Evolutionary conservation across 306 rosid genomes (phyloP), one percentile per base, ranked within the genome.

Genomic region (Vigna hirtella): DNA sequence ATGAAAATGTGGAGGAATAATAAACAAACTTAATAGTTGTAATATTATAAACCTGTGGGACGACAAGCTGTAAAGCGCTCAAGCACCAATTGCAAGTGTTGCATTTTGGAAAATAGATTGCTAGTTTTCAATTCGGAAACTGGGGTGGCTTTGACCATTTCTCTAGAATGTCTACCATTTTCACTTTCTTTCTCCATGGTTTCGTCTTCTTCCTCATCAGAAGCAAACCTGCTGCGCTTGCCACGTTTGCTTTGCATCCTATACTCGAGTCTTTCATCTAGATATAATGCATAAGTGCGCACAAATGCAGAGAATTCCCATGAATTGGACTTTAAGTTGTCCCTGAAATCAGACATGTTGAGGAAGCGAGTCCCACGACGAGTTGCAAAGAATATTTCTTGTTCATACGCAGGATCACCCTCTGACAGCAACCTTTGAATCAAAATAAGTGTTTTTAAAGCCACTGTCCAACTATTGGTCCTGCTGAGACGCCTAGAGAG

Each of bases 31-130:
- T 66, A 30, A 40, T 66, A 52, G 38, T 40, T 64, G 0, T 47
- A 43, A 20, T 22, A 1, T 28, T 15, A 13, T 77, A 43, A 83
- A 93, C 98, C 98, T 90, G 94, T 87, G 49, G 99, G 99, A 36
- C 97, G 99, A 79, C 96, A 89, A 40, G 97, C 93, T 69, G 90
- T 56, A 67, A 95, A 88, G 8, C 98, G 93, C 71, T 91, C 94
- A 26, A 95, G 93, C 76, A 95, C 87, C 77, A 89, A 81, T 20
- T 91, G 97, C 85, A 95, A 79, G 81, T 93, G 99, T 43, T 91
- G 98, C 84, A 83, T 84, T 83, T 78, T 87, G 7, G 94, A 87
- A 77, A 95, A 93, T 18, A 95, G 30, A 10, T 78, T 83, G 3
- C 91, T 93, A 0, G 74, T 68, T 73, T 68, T 84, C 90, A 88